A percentile compares a stretch with the other conserved stretches of the same genome.
Evolutionary conservation across 345 rosid genomes (phyloP).

Genomic region (Citrus glauca): DNA sequence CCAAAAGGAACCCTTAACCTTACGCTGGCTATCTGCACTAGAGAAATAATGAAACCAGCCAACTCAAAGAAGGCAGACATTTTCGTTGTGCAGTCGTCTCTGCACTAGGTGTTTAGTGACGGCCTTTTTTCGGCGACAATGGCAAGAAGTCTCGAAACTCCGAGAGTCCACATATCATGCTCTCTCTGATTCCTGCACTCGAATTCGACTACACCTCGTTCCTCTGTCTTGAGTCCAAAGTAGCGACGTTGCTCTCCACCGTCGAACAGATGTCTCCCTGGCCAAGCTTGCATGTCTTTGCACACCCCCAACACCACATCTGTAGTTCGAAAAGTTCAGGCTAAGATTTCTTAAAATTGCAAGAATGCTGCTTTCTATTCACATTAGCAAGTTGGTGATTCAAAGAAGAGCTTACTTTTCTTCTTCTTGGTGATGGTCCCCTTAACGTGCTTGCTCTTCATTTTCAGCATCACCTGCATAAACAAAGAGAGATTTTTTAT

Average conservation of each 20-base stretch:
- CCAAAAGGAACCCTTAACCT: background rate
- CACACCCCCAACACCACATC: conserved; percentile 69
- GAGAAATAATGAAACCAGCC: background rate
- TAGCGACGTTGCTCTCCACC: conserved; percentile 61
- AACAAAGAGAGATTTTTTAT: background rate
- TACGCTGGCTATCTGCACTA: background rate
- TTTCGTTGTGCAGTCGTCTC: background rate
- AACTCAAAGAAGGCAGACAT: background rate
- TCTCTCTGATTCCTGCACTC: conserved; percentile 81
- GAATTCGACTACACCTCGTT: conserved; percentile 68
- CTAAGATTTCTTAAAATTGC: background rate
- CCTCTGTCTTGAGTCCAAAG: conserved; percentile 71
- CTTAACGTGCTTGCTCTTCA: conserved; percentile 85
- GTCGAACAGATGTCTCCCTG: conserved; percentile 77
- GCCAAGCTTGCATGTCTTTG: conserved; percentile 83
- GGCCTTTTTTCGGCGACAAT: conserved; percentile 46
- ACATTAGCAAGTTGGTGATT: background rate
- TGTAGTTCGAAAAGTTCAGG: conserved; percentile 19
- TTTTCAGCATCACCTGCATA: conserved; percentile 73
- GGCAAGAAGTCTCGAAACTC: conserved; percentile 63
- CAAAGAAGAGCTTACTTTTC: conserved; percentile 50
- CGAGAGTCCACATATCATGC: conserved; percentile 78
- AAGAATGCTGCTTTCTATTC: background rate
- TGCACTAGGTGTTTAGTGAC: conserved; percentile 2
- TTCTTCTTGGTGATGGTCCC: conserved; percentile 85